These are phyloP conservation scores for Pseudogymnoascus sp. DNA, from an alignment of 2,329 filamentous ascomycete genomes.

Conservation along the genomic window DNA sequence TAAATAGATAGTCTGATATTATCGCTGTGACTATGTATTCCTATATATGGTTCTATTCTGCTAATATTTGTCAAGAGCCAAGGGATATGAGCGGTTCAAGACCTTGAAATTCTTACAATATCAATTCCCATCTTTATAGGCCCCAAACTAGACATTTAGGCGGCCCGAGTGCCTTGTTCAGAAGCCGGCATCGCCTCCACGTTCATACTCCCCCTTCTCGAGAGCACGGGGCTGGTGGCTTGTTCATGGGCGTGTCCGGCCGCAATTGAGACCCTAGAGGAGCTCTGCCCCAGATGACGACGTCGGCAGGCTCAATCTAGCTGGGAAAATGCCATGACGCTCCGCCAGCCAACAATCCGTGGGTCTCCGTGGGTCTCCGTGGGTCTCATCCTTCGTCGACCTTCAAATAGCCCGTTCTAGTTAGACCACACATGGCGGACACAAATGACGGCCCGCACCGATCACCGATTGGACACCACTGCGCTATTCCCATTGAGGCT, in stretches of 20 bases:
- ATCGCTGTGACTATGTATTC: background rate
- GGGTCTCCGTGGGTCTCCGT: background rate
- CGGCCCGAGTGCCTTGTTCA: background rate
- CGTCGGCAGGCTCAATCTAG: background rate
- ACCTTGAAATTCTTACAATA: background rate
- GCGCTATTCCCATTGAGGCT: constrained; percentile 1
- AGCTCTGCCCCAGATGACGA: background rate
- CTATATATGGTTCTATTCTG: background rate
- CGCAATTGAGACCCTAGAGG: background rate
- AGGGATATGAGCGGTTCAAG: background rate
- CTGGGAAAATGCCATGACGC: background rate
- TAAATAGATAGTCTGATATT: background rate
- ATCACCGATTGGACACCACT: background rate
- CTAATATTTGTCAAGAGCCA: background rate
- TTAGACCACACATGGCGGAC: background rate
- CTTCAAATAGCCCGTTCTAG: background rate
- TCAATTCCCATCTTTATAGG: background rate
- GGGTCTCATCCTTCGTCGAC: background rate
- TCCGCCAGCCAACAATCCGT: background rate
- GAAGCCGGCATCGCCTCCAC: background rate
- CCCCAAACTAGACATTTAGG: too few relatives aligned
- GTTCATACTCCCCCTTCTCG: background rate
- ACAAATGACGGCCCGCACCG: constrained; percentile 3
- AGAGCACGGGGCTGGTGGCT: background rate
- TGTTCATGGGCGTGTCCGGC: background rate